Percentiles rank a stretch among this genome's conserved stretches.
Evolutionary conservation across 2,329 filamentous ascomycete genomes (phyloP).

Genomic region (Fusarium floridanum): DNA sequence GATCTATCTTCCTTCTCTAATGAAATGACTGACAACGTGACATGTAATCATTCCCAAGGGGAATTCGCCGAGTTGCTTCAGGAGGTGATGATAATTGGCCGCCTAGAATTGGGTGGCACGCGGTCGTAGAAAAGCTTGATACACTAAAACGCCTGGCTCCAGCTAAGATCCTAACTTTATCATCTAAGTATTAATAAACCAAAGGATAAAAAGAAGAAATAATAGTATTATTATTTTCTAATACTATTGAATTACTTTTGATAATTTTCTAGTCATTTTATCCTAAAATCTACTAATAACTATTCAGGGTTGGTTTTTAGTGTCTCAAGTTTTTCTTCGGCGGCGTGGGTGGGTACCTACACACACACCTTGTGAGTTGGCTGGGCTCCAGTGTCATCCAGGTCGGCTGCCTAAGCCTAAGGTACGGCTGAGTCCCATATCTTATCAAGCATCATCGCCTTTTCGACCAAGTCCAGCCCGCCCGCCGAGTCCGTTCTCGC

Average conservation of each 20-base stretch:
- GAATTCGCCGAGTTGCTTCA: neutral
- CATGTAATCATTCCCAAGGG: neutral
- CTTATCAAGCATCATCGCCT: conserved; percentile 49
- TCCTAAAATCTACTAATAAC: too few species aligned
- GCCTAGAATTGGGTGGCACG: conserved; percentile 37
- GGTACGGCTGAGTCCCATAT: conserved; percentile 39
- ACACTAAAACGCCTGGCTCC: too few species aligned
- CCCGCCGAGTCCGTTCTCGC: conserved; percentile 30
- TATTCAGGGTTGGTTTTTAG: too few species aligned
- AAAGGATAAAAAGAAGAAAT: too few species aligned
- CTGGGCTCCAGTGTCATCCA: conserved; percentile 18
- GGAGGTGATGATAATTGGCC: conserved; percentile 25
- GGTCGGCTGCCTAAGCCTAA: conserved; percentile 35
- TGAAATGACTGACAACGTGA: neutral
- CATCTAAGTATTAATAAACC: too few species aligned
- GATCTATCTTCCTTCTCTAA: neutral
- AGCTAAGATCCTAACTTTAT: too few species aligned
- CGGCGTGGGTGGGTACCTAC: conserved; percentile 19
- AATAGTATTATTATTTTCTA: too few species aligned
- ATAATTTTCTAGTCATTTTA: too few species aligned
- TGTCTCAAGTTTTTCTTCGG: too few species aligned
- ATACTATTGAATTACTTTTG: too few species aligned
- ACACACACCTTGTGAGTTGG: conserved; percentile 14
- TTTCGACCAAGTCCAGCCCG: conserved; percentile 37
- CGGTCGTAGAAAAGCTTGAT: too few species aligned